Evolutionary conservation across 257 asterid species (phyloP), one percentile per base, ranked within the genome.

Genomic region (Solanum clarkiae): DNA sequence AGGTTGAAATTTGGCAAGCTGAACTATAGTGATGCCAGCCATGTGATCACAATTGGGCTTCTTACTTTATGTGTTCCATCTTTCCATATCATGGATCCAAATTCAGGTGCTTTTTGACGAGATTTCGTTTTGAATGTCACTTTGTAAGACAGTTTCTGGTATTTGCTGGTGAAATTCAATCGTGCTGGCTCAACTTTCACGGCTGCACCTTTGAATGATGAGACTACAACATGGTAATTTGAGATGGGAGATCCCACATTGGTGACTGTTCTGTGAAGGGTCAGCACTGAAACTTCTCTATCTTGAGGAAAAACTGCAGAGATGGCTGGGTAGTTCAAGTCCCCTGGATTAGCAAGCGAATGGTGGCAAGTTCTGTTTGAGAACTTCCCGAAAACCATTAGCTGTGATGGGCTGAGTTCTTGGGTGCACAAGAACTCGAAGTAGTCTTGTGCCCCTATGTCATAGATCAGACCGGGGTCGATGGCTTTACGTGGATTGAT

Each of bases 261-360:
- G 36, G 98, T 97, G 44, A 85, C 97, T 1, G 98, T 94, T 74
- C 99, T 85, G 8, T 62, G 92, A 26, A 95, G 84, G 5, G 92
- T 90, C 84, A 92, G 15, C 17, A 84, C 85, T 0, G 95, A 84
- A 2, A 54, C 55, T 12, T 89, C 94, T 1, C 32, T 8, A 7
- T 20, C 86, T 84, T 93, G 97, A 1, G 95, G 91, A 32, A 95
- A 91, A 5, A 95, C 92, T 0, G 92, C 92, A 0, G 98, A 97
- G 17, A 95, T 89, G 3, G 98, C 98, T 0, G 98, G 98, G 80
- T 97, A 97, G 84, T 97, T 97, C 87, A 97, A 84, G 42, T 91
- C 97, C 53, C 97, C 97, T 0, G 94, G 84, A 69, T 74, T 89
- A 1, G 88, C 86, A 29, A 90, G 86, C 10, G 87, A 1, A 69